Percentiles rank a stretch among this genome's conserved stretches.
Evolutionary conservation across 1,284 basidiomycete genomes (phyloP).

Genomic region (Leccinum pachyderme): DNA sequence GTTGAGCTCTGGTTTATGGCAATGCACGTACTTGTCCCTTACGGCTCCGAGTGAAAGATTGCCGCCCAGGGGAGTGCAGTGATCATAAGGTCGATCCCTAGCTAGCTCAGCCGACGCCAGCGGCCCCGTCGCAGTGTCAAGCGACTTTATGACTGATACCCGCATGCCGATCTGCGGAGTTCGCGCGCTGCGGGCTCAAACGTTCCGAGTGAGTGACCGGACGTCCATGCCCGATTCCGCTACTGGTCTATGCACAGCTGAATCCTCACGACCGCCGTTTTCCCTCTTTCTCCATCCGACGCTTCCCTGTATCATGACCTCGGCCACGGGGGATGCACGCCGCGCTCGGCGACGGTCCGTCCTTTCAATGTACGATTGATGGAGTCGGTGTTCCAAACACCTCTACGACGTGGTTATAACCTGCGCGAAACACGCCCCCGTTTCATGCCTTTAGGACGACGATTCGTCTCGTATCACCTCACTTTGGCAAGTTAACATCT

Average conservation of each 20-base stretch:
- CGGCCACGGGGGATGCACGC: neutral
- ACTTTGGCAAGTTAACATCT: neutral
- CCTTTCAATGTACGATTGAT: neutral
- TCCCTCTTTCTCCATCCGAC: neutral
- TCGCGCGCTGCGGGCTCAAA: neutral
- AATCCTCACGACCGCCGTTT: neutral
- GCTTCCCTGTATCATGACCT: neutral
- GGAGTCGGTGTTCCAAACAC: neutral
- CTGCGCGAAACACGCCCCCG: neutral
- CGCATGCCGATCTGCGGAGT: neutral
- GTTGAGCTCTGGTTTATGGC: neutral
- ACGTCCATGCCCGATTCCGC: neutral
- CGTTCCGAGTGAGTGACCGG: neutral
- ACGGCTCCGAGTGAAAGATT: neutral
- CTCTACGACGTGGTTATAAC: neutral
- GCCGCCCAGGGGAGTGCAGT: no score
- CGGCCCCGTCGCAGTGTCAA: neutral
- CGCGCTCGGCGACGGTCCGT: neutral
- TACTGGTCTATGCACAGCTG: neutral
- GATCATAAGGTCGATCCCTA: neutral
- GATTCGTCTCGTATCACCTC: neutral
- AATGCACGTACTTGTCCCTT: neutral
- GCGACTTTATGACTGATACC: neutral
- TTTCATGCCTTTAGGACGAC: neutral
- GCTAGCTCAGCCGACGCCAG: neutral